phyloP scores from a whole-genome alignment of 2,329 filamentous ascomycete species.

The Pseudogymnoascus sp. region DNA sequence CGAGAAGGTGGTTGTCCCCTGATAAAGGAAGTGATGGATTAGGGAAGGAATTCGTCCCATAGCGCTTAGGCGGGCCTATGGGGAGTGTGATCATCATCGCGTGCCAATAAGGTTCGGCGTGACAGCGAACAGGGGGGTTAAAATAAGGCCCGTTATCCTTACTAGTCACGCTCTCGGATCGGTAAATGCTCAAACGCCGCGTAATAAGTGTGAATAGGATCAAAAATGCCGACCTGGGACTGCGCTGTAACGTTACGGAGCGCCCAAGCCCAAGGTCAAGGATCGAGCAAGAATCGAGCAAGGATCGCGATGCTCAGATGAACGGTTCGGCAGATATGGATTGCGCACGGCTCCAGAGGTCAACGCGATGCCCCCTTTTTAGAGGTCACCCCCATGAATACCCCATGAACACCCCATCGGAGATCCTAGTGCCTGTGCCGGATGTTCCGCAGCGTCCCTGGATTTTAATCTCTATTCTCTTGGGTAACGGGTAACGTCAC shows the following conservation, averaged over 20 bases:
- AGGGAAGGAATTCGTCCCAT: not conserved
- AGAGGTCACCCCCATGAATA: not conserved
- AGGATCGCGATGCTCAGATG: conserved; percentile 2
- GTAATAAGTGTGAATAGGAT: not conserved
- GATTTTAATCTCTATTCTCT: conserved; percentile 3
- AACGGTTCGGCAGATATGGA: conserved; percentile 2
- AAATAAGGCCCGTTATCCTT: conserved; percentile 7
- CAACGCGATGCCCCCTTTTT: not conserved
- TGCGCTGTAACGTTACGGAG: not conserved
- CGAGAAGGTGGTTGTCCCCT: conserved; percentile 2
- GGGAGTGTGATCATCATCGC: not conserved
- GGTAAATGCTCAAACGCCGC: not conserved
- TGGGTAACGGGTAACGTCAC: not conserved
- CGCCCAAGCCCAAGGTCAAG: not conserved
- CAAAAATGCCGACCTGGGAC: conserved; percentile 4
- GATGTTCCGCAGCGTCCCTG: conserved; percentile 1
- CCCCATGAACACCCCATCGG: not conserved
- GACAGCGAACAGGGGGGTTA: not conserved
- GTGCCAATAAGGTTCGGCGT: conserved; percentile 8
- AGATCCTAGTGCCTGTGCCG: not conserved
- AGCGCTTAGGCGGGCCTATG: not conserved
- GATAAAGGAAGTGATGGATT: not conserved
- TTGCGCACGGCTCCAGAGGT: not conserved
- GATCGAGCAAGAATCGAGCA: not conserved
- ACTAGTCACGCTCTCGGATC: conserved; percentile 3